Conservation (phyloP, 208 protist genomes). For the Entamoeba histolytica region DNA sequence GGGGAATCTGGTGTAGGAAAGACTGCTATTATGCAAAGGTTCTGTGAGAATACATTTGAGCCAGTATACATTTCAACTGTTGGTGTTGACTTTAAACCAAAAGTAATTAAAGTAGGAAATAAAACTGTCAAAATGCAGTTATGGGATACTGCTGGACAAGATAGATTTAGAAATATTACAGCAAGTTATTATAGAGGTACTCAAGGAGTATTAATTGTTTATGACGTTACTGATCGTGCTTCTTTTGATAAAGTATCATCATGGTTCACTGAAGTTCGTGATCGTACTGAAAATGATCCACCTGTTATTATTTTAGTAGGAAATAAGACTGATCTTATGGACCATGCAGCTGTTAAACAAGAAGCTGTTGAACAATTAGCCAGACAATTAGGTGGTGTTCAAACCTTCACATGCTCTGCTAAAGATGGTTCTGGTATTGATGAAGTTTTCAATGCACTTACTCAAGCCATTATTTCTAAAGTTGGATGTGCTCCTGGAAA, state of each 20-base stretch:
- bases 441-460: background rate
- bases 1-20: conserved; percentile 29
- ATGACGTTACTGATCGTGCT: conserved; percentile 21
- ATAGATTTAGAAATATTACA: conserved; percentile 22
- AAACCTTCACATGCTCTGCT: background rate
- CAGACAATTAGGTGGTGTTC: background rate
- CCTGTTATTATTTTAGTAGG: conserved; percentile 23
- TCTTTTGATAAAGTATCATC: conserved; percentile 20
- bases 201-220: conserved; percentile 28
- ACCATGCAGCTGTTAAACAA: background rate
- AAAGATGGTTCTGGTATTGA: background rate
- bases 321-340: conserved; percentile 30
- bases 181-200: conserved; percentile 29
- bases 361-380: background rate
- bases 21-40: conserved; percentile 35
- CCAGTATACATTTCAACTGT: conserved; percentile 34
- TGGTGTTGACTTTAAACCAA: conserved; percentile 42
- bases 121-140: conserved; percentile 37
- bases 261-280: conserved; percentile 22
- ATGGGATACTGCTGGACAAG: conserved; percentile 38
- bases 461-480: background rate
- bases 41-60: conserved; percentile 34
- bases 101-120: conserved; percentile 23
- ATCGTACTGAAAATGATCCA: conserved; percentile 5
- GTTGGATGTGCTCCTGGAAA: background rate